A percentile compares a stretch with the other conserved stretches of the same genome.
These are phyloP conservation scores for Polysphondylium violaceum DNA, from an alignment of 78 protist genomes.

Conservation along the genomic window DNA sequence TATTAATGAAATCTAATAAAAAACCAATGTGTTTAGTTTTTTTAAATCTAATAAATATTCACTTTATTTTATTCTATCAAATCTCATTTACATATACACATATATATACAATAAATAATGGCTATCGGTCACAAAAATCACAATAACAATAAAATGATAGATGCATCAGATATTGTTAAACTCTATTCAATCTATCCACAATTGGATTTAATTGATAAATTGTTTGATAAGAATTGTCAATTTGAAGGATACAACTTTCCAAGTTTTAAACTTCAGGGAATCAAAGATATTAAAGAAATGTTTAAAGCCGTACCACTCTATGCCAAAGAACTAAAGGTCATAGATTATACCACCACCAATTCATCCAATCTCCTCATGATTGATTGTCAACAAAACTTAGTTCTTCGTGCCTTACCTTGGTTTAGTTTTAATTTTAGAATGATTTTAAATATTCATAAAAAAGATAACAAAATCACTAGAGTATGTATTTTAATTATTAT, in stretches of 20 bases:
- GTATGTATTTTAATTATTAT: not conserved
- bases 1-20: no score
- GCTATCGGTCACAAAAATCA: not conserved
- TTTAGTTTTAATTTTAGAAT: conserved; percentile 17
- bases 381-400: conserved; percentile 13
- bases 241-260: conserved; percentile 48
- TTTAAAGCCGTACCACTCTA: conserved; percentile 54
- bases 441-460: conserved; percentile 32
- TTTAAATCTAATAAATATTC: no score
- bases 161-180: conserved; percentile 37
- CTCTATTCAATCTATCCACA: conserved; percentile 29
- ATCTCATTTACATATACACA: no score
- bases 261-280: conserved; percentile 40
- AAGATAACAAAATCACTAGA: conserved; percentile 31
- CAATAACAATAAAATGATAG: conserved; percentile 24
- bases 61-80: no score
- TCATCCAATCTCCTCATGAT: conserved; percentile 1
- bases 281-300: conserved; percentile 24
- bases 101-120: no score
- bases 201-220: conserved; percentile 30
- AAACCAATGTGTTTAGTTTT: no score
- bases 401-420: conserved; percentile 24
- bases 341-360: not conserved
- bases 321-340: conserved; percentile 12
- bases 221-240: conserved; percentile 24